These are phyloP conservation scores for Saturnispora bothae DNA, from an alignment of 805 yeast species.

Conservation along the genomic window DNA sequence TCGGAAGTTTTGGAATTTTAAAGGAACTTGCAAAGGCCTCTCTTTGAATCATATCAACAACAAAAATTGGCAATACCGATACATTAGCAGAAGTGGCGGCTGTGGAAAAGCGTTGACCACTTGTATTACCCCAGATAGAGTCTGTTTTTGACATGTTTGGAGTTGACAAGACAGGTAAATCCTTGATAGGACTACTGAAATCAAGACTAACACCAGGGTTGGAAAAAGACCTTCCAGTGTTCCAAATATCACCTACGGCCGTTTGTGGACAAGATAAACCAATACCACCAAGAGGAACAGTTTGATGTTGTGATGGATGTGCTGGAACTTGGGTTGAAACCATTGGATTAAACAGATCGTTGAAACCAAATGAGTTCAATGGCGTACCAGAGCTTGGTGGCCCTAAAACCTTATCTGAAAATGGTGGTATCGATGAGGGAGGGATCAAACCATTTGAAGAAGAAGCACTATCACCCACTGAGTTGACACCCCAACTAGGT, in stretches of 20 bases:
- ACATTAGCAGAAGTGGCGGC: neutral
- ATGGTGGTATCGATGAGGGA: no score
- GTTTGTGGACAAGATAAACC: no score
- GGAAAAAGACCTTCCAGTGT: neutral
- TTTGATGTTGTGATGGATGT: neutral
- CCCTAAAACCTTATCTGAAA: no score
- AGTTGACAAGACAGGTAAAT: neutral
- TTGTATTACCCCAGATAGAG: conserved; percentile 6
- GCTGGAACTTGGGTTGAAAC: no score
- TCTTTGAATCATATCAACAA: conserved; percentile 24
- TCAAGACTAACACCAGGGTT: neutral
- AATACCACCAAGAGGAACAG: no score
- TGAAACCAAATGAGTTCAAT: neutral
- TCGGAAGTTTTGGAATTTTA: conserved; percentile 20
- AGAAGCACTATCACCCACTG: neutral
- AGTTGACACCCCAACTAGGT: neutral
- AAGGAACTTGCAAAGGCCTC: conserved; percentile 34
- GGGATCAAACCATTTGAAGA: neutral
- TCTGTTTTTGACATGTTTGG: neutral
- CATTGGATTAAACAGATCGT: conserved; percentile 5
- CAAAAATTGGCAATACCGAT: neutral
- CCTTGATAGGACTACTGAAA: neutral
- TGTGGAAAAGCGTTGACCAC: neutral
- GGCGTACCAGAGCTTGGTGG: neutral
- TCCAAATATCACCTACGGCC: conserved; percentile 3